A percentile compares a stretch with the other conserved stretches of the same genome.
These are phyloP conservation scores for Umbelopsis vinacea DNA, from an alignment of 192 early-diverging fungal species.

Conservation along the genomic window DNA sequence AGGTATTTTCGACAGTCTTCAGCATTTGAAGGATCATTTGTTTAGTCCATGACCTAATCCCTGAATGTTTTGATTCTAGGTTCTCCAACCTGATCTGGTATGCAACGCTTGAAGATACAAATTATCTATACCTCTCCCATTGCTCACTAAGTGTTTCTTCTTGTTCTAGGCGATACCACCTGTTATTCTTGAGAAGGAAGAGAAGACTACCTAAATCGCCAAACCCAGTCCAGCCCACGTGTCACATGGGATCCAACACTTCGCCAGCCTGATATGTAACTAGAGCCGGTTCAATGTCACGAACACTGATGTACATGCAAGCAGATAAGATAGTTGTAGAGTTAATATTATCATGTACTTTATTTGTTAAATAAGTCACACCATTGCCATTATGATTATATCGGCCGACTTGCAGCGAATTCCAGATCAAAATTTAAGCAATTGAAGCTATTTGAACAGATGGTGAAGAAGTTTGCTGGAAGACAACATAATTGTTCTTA, in stretches of 20 bases:
- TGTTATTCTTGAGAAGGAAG: background rate
- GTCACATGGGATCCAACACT: background rate
- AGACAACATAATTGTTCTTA: constrained; percentile 69
- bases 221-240: background rate
- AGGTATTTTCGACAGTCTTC: background rate
- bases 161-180: background rate
- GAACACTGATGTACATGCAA: background rate
- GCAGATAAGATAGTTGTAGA: background rate
- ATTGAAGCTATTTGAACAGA: constrained; percentile 62
- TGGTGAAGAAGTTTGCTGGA: constrained; percentile 58
- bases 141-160: background rate
- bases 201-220: background rate
- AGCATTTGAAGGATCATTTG: too few species aligned
- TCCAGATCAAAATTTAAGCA: background rate
- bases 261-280: background rate
- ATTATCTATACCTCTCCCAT: background rate
- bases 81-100: constrained; percentile 16
- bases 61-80: background rate
- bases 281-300: background rate
- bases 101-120: background rate
- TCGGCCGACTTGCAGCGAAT: background rate
- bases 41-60: background rate
- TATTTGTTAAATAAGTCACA: background rate
- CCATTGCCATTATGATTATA: background rate
- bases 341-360: background rate